Percentiles rank a stretch among this genome's conserved stretches.
These are phyloP conservation scores for Paecilomyces dactylethromorphus DNA, from an alignment of 2,329 filamentous ascomycete genomes.

Conservation along the genomic window DNA sequence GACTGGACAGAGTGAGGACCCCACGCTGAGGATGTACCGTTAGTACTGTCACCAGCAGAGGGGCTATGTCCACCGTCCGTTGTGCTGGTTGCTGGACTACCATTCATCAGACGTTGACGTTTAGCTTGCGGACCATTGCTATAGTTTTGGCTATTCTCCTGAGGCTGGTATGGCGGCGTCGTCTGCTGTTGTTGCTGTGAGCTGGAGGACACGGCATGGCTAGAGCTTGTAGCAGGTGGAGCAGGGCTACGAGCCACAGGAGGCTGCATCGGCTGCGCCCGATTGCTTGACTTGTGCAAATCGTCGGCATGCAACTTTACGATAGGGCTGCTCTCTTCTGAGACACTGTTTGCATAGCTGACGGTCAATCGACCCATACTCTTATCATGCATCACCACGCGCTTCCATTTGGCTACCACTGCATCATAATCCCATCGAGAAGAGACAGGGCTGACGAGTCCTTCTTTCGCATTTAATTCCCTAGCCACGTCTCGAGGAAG, in stretches of 20 bases:
- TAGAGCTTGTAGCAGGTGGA: slow-evolving; percentile 6
- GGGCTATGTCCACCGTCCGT: slow-evolving; percentile 2
- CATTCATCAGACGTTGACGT: slow-evolving; percentile 31
- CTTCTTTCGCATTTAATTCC: slow-evolving; percentile 30
- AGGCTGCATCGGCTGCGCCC: not conserved
- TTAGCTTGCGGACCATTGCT: slow-evolving; percentile 20
- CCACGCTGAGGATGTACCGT: slow-evolving; percentile 7
- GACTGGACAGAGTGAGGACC: slow-evolving; percentile 8
- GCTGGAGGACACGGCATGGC: not conserved
- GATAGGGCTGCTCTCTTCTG: slow-evolving; percentile 12
- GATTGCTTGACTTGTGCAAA: slow-evolving; percentile 1
- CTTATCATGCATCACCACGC: slow-evolving; percentile 40
- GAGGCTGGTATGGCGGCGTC: slow-evolving; percentile 22
- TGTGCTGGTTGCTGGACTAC: slow-evolving; percentile 4
- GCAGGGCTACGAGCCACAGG: slow-evolving; percentile 8
- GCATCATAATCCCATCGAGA: slow-evolving; percentile 43
- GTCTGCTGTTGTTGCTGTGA: slow-evolving; percentile 17
- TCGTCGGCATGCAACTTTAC: slow-evolving; percentile 8
- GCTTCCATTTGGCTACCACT: slow-evolving; percentile 43
- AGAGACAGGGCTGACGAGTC: slow-evolving; percentile 26
- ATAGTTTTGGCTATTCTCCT: slow-evolving; percentile 16
- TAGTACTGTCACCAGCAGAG: not conserved
- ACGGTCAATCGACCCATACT: slow-evolving; percentile 34
- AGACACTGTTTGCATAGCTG: slow-evolving; percentile 14
- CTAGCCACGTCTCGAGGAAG: slow-evolving; percentile 31